These are phyloP conservation scores for Suillus sp. DNA, from an alignment of 768 basidiomycete species.

Conservation along the genomic window DNA sequence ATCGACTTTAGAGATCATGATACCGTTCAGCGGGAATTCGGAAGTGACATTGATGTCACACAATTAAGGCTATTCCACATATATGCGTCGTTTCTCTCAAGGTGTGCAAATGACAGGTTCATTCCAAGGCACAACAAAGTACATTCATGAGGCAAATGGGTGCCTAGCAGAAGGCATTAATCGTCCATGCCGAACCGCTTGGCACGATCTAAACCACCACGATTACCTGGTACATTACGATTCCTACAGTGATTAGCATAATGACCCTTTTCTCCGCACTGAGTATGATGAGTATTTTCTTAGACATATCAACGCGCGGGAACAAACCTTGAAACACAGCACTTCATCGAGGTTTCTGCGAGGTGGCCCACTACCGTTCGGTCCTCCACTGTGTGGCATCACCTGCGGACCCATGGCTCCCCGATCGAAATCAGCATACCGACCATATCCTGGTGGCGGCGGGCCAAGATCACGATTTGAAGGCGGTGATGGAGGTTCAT, in stretches of 20 bases:
- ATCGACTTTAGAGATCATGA: background rate
- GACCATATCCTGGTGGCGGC: conserved; percentile 88
- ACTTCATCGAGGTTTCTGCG: conserved; percentile 83
- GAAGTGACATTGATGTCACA: background rate
- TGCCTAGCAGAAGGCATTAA: conserved; percentile 15
- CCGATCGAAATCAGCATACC: conserved; percentile 78
- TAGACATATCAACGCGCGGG: conserved; percentile 11
- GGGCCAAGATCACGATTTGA: conserved; percentile 82
- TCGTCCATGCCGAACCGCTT: conserved; percentile 35
- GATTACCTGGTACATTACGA: conserved; percentile 86
- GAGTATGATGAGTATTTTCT: conserved; percentile 14
- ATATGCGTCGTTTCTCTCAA: background rate
- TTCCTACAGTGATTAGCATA: conserved; percentile 95
- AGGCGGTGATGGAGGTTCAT: conserved; percentile 75
- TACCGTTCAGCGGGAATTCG: conserved; percentile 1
- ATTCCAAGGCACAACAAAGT: conserved; percentile 3
- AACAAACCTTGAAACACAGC: conserved; percentile 79
- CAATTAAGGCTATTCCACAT: background rate
- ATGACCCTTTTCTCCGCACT: conserved; percentile 93
- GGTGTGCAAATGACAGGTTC: background rate
- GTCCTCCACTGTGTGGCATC: conserved; percentile 25
- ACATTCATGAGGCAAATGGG: background rate
- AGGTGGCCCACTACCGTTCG: conserved; percentile 40
- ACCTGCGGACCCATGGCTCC: conserved; percentile 39
- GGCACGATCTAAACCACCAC: conserved; percentile 73